Evolutionary conservation across 2,329 filamentous ascomycete species (phyloP).

Genomic region (Aspergillus hortae): DNA sequence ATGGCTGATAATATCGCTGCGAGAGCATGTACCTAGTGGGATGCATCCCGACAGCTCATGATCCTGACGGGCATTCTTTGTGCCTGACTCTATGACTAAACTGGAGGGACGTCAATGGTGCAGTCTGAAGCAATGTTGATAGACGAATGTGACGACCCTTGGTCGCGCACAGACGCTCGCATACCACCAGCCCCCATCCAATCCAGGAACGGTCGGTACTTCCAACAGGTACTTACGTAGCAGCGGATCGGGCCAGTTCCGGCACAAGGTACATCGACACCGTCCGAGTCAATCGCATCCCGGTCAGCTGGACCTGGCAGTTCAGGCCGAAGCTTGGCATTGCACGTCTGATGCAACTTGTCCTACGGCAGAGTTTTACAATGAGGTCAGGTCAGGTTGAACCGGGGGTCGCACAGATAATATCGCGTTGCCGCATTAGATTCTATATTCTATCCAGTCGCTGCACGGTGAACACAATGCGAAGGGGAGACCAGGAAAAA

Average conservation of each 20-base stretch:
- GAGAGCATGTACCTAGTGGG: too few species aligned
- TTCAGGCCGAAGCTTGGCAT: neutral
- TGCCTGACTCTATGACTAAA: too few species aligned
- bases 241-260: neutral
- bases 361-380: neutral
- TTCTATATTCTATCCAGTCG: constrained; percentile 6
- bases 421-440: constrained; percentile 8
- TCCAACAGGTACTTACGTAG: neutral
- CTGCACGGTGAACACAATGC: neutral
- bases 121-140: too few species aligned
- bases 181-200: too few species aligned
- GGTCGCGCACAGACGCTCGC: too few species aligned
- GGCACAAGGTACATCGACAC: neutral
- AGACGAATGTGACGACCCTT: too few species aligned
- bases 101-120: too few species aligned
- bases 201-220: neutral
- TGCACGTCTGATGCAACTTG: neutral
- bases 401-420: neutral
- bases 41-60: too few species aligned
- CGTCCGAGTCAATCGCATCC: neutral
- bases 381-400: neutral
- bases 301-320: neutral
- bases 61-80: too few species aligned
- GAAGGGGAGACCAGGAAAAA: neutral
- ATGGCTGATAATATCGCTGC: too few species aligned